Evolutionary conservation across 2,329 filamentous ascomycete species (phyloP), one percentile per base, ranked within the genome.

Genomic region (Fusarium keratoplasticum): DNA sequence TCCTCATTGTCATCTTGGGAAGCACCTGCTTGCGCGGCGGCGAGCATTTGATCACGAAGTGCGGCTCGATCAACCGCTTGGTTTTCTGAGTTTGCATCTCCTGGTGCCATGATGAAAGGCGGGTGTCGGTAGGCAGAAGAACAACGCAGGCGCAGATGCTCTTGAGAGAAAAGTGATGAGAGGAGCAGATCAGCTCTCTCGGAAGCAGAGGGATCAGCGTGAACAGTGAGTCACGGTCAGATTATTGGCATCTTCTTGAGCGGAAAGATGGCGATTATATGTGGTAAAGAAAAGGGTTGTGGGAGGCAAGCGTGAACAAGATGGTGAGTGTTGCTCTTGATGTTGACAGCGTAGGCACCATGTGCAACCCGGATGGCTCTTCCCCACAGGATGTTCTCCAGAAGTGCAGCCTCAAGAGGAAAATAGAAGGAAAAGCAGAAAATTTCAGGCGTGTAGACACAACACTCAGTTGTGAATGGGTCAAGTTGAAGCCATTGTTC

Each of bases 41-140:
- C 76, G 10, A 83, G 76, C 78, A 81, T 80, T 63, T 70, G 74
- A 57, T 76, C 69, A 54, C 81, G 76, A 9, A 82, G 64, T 8
- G 65, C 71, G 25, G 77, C 74, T 40, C 78, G 79, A 18, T 66
- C 75, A 27, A 79, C 73, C 16, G 73, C 76, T 62, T 66, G 50
- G 20, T 75, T 73, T 13, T 77, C 76, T 3, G 66, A 40, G 16
- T 14, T 50, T 3, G 67, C 61, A 14, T 80, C 78, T 44, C 77
- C 77, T 16, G 75, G 67, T 29, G 72, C 74, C 82, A 83, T 83
- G 62, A 4, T 67, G 61, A 60, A 68, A 29, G 35, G 11, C 25
- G 38, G 25, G 7, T 40, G 5, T 42, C 13, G 20, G 33, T 38
- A 5, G 22, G 22, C 22, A n/a, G 27, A 11, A 61, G 50, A 16